Base-by-base conservation (phyloP, 306 rosid genomes). In the Rosa chinensis region DNA sequence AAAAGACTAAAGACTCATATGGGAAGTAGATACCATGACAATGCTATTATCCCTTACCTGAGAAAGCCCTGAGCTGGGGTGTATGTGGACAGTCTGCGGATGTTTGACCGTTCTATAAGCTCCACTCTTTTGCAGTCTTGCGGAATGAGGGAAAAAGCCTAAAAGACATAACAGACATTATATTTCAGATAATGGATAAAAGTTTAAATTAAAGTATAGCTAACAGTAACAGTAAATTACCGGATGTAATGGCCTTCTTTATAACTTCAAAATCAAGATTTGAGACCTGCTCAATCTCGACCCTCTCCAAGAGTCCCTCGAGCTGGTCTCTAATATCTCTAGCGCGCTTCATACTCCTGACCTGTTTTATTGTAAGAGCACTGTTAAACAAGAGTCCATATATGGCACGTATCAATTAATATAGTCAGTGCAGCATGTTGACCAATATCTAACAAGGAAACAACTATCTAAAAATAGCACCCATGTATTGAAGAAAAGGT, bases 301-400 rank as follows among this genome's bases (percentile, higher is more conserved):
- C 98, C 91, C 99, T 88, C 84, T 95, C 98, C 75, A 95, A 56
- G 20, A 95, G 91, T 69, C 98, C 97, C 80, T 91, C 93, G 18
- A 95, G 99, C 87, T 95, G 98, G 88, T 93, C 99, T 62, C 98
- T 91, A 28, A 93, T 73, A 86, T 95, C 99, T 86, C 97, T 90
- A 2, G 98, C 99, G 74, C 92, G 97, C 83, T 93, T 95, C 98
- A 95, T 95, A 81, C 99, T 93, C 84, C 99, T 91, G 70, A 93
- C 97, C 99, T 92, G 70, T 35, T 52, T 73, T 18, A 42, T 50
- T 37, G 6, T 17, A 76, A 70, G 78, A 75, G 35, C 80, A 35
- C 53, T 63, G 39, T 71, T 70, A 78, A 78, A 49, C 17, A 84
- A 70, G 76, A 77, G 48, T 9, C 53, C 25, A 58, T 28, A n/a